phyloP scores from a whole-genome alignment of 2,329 filamentous ascomycete species.

The Penicillium brevicompactum region DNA sequence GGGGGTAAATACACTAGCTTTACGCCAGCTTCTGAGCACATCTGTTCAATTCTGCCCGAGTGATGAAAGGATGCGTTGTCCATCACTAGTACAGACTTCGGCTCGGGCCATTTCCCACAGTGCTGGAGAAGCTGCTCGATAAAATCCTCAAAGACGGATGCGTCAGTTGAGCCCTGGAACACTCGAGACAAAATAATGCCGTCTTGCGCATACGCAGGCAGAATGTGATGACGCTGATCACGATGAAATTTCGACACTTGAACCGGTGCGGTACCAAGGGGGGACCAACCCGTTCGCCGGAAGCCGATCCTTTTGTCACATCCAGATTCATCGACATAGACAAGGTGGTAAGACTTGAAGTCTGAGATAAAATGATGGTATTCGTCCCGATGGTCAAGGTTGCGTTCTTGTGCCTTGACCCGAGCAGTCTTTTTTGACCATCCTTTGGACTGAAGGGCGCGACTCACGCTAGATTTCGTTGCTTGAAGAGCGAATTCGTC shows the following conservation, averaged over 20 bases:
- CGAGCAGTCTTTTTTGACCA: conserved; percentile 3
- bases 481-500: conserved; percentile 1
- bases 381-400: background rate
- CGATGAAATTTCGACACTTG: conserved; percentile 5
- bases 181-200: conserved; percentile 14
- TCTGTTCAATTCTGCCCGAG: no score
- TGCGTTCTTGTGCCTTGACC: background rate
- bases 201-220: background rate
- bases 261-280: background rate
- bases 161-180: no score
- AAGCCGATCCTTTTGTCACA: conserved; percentile 15
- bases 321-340: conserved; percentile 27
- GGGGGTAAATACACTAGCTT: no score
- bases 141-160: conserved; percentile 32
- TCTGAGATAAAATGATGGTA: conserved; percentile 5
- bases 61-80: no score
- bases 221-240: conserved; percentile 4
- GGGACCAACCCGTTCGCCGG: conserved; percentile 1
- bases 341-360: conserved; percentile 3
- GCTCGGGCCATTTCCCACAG: conserved; percentile 30
- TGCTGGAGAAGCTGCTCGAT: conserved; percentile 33
- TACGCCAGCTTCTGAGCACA: no score
- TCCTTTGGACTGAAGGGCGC: background rate
- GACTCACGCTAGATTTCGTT: background rate
- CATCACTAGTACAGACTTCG: conserved; percentile 44